Conservation (phyloP, 2,329 filamentous ascomycete genomes). For the Dactylellina haptotyla region DNA sequence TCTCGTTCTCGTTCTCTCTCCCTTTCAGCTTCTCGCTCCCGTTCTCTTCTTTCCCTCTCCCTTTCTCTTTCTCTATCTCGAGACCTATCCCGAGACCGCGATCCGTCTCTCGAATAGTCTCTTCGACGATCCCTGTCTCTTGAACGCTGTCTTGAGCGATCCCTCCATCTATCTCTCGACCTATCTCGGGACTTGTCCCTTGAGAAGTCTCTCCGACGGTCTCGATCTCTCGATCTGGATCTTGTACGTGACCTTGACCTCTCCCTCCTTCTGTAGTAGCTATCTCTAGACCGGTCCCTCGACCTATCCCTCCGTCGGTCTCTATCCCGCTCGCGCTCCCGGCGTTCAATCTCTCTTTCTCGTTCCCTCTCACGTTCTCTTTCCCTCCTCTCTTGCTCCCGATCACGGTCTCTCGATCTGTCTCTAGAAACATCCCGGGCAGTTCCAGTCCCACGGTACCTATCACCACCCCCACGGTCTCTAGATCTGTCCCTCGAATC, state of each 20-base stretch:
- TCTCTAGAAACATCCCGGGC: conserved; percentile 39
- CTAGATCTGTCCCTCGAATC: conserved; percentile 46
- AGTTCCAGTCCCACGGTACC: conserved; percentile 27
- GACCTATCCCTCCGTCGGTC: conserved; percentile 39
- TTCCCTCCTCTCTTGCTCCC: conserved; percentile 34
- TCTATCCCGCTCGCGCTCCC: conserved; percentile 34
- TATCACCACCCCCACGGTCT: conserved; percentile 33
- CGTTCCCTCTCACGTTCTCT: conserved; percentile 36
- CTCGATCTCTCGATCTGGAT: conserved; percentile 39
- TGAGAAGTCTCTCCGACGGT: conserved; percentile 23
- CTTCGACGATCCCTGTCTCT: conserved; percentile 36
- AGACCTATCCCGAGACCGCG: conserved; percentile 37
- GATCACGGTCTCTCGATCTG: conserved; percentile 45
- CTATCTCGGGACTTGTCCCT: conserved; percentile 40
- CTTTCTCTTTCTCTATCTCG: conserved; percentile 40
- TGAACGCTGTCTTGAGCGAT: conserved; percentile 37
- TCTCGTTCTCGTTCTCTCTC: conserved; percentile 35
- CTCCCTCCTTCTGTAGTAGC: conserved; percentile 30
- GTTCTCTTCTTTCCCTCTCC: conserved; percentile 34
- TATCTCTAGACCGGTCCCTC: conserved; percentile 5
- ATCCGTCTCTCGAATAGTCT: conserved; percentile 36
- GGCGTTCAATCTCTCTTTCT: conserved; percentile 26
- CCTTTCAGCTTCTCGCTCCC: conserved; percentile 39
- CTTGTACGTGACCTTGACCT: conserved; percentile 30
- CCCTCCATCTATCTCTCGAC: conserved; percentile 28